These are phyloP conservation scores for Wickerhamiella domercqiae DNA, from an alignment of 805 yeast genomes.

Conservation along the genomic window DNA sequence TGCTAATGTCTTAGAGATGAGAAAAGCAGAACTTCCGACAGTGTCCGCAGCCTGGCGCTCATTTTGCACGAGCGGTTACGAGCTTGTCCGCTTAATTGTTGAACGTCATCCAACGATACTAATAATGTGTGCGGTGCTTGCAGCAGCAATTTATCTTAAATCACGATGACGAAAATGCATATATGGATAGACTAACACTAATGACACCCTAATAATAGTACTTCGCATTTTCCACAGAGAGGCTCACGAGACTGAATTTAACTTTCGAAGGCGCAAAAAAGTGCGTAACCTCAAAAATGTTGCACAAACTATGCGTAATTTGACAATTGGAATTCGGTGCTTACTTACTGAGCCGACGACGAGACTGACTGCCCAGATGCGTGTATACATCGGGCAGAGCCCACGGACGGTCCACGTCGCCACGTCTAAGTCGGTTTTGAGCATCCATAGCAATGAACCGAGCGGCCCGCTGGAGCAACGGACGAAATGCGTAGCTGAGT, in stretches of 20 bases:
- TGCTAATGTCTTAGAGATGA: too few relatives aligned
- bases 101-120: background rate
- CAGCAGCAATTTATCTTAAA: background rate
- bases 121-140: background rate
- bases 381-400: constrained; percentile 40
- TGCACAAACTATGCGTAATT: too few relatives aligned
- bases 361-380: constrained; percentile 36
- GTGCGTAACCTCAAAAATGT: too few relatives aligned
- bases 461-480: constrained; percentile 5
- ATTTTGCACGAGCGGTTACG: background rate
- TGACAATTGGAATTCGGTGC: too few relatives aligned
- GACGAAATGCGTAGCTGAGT: constrained; percentile 29
- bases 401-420: constrained; percentile 61
- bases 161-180: too few relatives aligned
- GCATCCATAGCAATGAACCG: constrained; percentile 6
- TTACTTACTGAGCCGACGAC: too few relatives aligned
- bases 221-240: too few relatives aligned
- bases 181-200: too few relatives aligned
- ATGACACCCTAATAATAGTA: too few relatives aligned
- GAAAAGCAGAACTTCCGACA: too few relatives aligned
- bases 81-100: background rate
- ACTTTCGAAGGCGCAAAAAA: too few relatives aligned
- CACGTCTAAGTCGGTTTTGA: constrained; percentile 40
- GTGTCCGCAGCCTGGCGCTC: background rate
- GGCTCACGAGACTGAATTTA: too few relatives aligned